Evolutionary conservation across 805 yeast species (phyloP), one percentile per base, ranked within the genome.

Genomic region (Blastobotrys mokoenaii): DNA sequence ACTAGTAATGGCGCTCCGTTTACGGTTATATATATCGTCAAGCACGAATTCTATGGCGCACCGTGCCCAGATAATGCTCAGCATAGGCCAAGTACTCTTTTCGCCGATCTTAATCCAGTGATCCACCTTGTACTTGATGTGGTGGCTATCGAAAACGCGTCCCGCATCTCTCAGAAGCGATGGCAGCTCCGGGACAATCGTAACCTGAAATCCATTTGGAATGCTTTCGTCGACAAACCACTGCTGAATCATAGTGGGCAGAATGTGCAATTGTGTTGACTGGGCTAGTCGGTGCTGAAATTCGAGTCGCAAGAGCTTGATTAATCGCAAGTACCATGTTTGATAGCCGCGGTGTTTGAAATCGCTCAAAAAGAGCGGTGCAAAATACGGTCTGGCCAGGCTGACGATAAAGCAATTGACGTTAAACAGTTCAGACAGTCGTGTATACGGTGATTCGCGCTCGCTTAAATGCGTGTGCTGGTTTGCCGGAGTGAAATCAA

Each of bases 41-140:
- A 90, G 69, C 20, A 88, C 83, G 64, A 83, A 86, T 68, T 90
- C 98, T 44, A 90, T 83, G 1, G 89, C 79, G 56, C 96, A 85
- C 40, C 98, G 70, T 1, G 95, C 83, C 79, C 88, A 81, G 27
- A 93, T 69, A 32, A 88, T 68, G 0, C 96, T 86, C 49, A 86
- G 70, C 43, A 86, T 75, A 1, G 96, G 95, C 97, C 97, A 93
- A 1, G 88, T 87, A 38, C 95, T 83, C 51, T 83, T 71, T 62
- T 90, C 97, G 3, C 98, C 98, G 29, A 89, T 86, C 43, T 75
- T 68, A 11, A 88, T 79, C 95, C 97, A 90, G 59, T 87, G 86
- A 3, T 87, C 83, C 17, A 88, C 82, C 60, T 86, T 88, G 47
- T 78, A 82, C 58, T 68, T 63, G 20, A 79, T 71, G 53, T 82